A percentile compares a stretch with the other conserved stretches of the same genome.
Evolutionary conservation across 2,329 filamentous ascomycete genomes (phyloP).

Genomic region (Cladosporium velox): DNA sequence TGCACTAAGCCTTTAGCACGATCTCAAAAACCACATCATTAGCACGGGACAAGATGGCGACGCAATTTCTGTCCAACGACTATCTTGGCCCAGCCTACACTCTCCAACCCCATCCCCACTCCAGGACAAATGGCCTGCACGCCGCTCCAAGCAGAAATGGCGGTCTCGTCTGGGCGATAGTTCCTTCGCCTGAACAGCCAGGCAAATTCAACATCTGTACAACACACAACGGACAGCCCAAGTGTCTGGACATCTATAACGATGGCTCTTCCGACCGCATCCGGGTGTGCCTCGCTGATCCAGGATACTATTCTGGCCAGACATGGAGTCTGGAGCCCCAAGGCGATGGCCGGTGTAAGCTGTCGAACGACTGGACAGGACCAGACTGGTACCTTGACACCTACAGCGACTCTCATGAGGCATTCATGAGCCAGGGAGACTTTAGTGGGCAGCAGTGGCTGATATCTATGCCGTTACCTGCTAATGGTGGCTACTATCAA

Average conservation of each 20-base stretch:
- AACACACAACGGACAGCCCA: not conserved
- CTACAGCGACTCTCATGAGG: slow-evolving; percentile 9
- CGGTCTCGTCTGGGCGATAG: not conserved
- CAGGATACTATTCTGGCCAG: slow-evolving; percentile 9
- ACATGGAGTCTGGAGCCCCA: not conserved
- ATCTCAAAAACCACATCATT: not conserved
- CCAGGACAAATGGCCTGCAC: not conserved
- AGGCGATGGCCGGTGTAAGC: not conserved
- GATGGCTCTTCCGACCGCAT: not conserved
- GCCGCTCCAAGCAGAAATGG: not conserved
- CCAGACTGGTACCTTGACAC: slow-evolving; percentile 12
- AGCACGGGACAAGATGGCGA: not conserved
- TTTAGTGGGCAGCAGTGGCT: slow-evolving; percentile 12
- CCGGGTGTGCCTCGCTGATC: not conserved
- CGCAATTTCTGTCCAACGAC: slow-evolving; percentile 2
- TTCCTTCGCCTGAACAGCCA: not conserved
- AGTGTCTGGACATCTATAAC: not conserved
- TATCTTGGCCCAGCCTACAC: slow-evolving; percentile 2
- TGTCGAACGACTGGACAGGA: not conserved
- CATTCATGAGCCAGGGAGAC: not conserved
- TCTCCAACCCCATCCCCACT: not conserved
- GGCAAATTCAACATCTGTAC: not conserved
- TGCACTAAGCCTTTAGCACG: not conserved
- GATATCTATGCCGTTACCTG: not conserved
- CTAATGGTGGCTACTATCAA: not conserved